These are phyloP conservation scores for Fusarium pilosicola DNA, from an alignment of 2,329 filamentous ascomycete species.

Conservation along the genomic window DNA sequence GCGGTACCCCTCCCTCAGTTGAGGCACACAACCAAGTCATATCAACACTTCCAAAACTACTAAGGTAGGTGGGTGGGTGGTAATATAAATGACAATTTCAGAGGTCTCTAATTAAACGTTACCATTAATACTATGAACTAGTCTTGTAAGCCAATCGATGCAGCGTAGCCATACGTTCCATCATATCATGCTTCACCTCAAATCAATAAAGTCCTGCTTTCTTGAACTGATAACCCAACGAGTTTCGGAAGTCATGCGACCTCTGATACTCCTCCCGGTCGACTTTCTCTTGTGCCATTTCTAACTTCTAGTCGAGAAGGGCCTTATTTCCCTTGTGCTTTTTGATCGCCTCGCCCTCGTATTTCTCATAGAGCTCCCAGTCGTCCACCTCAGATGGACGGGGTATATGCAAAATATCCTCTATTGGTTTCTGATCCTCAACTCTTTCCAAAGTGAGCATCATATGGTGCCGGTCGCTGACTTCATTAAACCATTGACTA, in stretches of 20 bases:
- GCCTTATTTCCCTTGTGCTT: slow-evolving; percentile 51
- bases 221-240: slow-evolving; percentile 31
- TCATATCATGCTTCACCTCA: slow-evolving; percentile 2
- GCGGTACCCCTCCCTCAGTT: not conserved
- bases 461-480: slow-evolving; percentile 53
- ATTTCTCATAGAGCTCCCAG: slow-evolving; percentile 61
- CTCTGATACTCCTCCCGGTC: slow-evolving; percentile 44
- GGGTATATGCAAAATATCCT: slow-evolving; percentile 58
- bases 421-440: slow-evolving; percentile 53
- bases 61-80: not conserved
- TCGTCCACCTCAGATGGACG: slow-evolving; percentile 66
- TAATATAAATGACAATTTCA: not conserved
- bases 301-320: slow-evolving; percentile 55
- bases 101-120: not conserved
- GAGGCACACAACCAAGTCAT: not conserved
- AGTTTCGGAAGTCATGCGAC: slow-evolving; percentile 41
- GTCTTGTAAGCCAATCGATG: not conserved
- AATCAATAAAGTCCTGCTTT: slow-evolving; percentile 5
- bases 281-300: slow-evolving; percentile 45
- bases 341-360: slow-evolving; percentile 56
- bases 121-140: slow-evolving; percentile 7
- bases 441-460: slow-evolving; percentile 59
- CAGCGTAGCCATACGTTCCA: not conserved
- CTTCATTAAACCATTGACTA: slow-evolving; percentile 47
- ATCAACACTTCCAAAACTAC: not conserved